phyloP scores from a whole-genome alignment of 805 yeast species.

The Metschnikowia amazonensis region DNA sequence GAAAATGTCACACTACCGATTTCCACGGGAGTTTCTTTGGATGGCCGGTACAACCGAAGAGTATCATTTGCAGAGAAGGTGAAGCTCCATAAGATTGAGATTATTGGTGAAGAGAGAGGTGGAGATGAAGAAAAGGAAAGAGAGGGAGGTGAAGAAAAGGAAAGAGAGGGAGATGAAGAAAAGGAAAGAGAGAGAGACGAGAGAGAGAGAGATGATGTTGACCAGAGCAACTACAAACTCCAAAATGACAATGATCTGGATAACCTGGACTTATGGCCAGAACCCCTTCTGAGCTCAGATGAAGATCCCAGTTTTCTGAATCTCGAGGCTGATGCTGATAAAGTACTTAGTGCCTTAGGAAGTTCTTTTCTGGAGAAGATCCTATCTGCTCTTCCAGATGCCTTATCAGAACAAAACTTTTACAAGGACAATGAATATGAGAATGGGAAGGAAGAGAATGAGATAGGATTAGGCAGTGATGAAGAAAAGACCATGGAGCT shows the following conservation, averaged over 20 bases:
- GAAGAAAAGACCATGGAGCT: slow-evolving; percentile 31
- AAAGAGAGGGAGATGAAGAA: neutral
- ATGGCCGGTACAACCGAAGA: slow-evolving; percentile 36
- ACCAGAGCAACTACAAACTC: neutral
- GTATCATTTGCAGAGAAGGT: slow-evolving; percentile 79
- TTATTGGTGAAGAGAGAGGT: slow-evolving; percentile 20
- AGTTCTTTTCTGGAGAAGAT: slow-evolving; percentile 1
- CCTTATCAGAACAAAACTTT: neutral
- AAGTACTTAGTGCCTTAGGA: slow-evolving; percentile 9
- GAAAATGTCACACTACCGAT: slow-evolving; percentile 15
- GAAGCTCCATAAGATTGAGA: slow-evolving; percentile 55
- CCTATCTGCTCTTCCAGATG: slow-evolving; percentile 9
- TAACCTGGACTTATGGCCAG: neutral
- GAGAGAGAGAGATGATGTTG: neutral
- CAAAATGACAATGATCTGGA: neutral
- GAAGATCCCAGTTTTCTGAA: slow-evolving; percentile 16
- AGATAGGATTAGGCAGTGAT: neutral
- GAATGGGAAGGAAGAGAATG: too few relatives aligned
- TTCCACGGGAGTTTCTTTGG: neutral
- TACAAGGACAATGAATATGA: slow-evolving; percentile 4
- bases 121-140: neutral
- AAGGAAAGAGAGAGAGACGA: neutral
- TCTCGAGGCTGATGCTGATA: slow-evolving; percentile 21
- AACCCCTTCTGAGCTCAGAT: slow-evolving; percentile 7
- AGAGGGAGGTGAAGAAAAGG: too few relatives aligned